Evolutionary conservation across 805 yeast species (phyloP).

Genomic region (Ogataea nitratoaversa): DNA sequence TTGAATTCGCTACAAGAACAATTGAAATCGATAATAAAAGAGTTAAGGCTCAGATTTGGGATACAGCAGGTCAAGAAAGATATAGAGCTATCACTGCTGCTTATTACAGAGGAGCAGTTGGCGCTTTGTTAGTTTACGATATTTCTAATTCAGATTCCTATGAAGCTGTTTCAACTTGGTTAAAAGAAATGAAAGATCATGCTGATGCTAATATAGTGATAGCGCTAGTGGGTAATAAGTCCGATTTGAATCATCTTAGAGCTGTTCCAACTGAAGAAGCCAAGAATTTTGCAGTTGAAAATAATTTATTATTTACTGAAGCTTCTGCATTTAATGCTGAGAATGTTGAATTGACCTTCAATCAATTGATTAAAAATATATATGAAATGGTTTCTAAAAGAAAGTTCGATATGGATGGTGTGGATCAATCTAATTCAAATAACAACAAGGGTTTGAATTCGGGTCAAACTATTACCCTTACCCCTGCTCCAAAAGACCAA

Average conservation of each 20-base stretch:
- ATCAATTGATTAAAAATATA: conserved; percentile 86
- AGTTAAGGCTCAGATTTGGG: conserved; percentile 94
- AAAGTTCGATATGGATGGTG: conserved; percentile 83
- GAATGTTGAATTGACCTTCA: conserved; percentile 92
- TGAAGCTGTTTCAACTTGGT: conserved; percentile 82
- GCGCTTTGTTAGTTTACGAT: conserved; percentile 93
- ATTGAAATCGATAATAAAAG: conserved; percentile 80
- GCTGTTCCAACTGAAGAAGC: conserved; percentile 99
- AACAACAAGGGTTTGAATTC: conserved; percentile 50
- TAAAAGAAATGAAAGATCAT: conserved; percentile 85
- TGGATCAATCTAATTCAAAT: conserved; percentile 29
- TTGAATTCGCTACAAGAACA: conserved; percentile 96
- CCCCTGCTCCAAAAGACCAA: conserved; percentile 88
- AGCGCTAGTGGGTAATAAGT: conserved; percentile 88
- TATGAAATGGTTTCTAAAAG: conserved; percentile 93
- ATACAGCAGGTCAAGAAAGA: conserved; percentile 98
- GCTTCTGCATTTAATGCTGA: conserved; percentile 92
- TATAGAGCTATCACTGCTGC: conserved; percentile 97
- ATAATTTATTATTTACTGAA: conserved; percentile 88
- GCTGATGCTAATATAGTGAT: conserved; percentile 94
- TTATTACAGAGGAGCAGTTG: conserved; percentile 96
- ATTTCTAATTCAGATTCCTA: conserved; percentile 86
- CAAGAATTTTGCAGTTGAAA: conserved; percentile 87
- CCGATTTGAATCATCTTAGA: conserved; percentile 85
- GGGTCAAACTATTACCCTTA: conserved; percentile 88